A percentile compares a stretch with the other conserved stretches of the same genome.
phyloP scores from a whole-genome alignment of 2,329 filamentous ascomycete genomes.

The Stachybotrys chlorohalonatus region DNA sequence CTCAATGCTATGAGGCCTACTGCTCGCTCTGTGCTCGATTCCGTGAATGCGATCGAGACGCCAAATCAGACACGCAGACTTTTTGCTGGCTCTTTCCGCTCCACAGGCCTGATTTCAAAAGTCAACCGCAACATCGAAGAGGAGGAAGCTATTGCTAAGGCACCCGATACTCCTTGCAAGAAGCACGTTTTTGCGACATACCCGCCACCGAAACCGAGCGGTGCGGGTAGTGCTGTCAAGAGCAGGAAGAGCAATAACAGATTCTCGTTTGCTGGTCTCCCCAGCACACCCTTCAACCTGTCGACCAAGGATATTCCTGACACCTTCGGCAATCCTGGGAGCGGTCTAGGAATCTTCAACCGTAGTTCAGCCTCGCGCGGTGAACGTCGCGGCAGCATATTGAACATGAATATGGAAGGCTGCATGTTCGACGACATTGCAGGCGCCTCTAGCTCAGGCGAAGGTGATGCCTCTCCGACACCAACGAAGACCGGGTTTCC shows the following conservation, averaged over 20 bases:
- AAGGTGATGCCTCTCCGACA: constrained; percentile 75
- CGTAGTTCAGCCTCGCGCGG: constrained; percentile 38
- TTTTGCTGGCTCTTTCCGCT: constrained; percentile 79
- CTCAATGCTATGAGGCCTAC: constrained; percentile 27
- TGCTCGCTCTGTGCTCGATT: constrained; percentile 17
- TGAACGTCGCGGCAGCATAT: constrained; percentile 56
- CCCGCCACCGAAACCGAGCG: constrained; percentile 48
- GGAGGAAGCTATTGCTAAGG: constrained; percentile 47
- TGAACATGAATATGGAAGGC: constrained; percentile 66
- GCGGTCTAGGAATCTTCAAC: constrained; percentile 58
- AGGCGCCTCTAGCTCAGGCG: constrained; percentile 15
- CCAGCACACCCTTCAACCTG: constrained; percentile 73
- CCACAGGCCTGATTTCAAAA: constrained; percentile 90
- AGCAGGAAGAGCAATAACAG: constrained; percentile 54
- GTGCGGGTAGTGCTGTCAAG: constrained; percentile 26
- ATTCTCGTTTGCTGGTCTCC: constrained; percentile 62
- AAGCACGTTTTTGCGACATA: constrained; percentile 66
- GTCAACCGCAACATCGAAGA: constrained; percentile 78
- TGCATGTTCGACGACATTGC: constrained; percentile 29
- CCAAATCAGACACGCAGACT: constrained; percentile 48
- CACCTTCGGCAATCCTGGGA: constrained; percentile 45
- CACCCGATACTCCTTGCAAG: constrained; percentile 94
- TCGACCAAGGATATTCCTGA: constrained; percentile 37
- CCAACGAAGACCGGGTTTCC: constrained; percentile 64
- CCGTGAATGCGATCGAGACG: constrained; percentile 28